Percentiles rank a stretch among this genome's conserved stretches.
phyloP scores from a whole-genome alignment of 1,139 yeast species.

The Candida sanyaensis region DNA sequence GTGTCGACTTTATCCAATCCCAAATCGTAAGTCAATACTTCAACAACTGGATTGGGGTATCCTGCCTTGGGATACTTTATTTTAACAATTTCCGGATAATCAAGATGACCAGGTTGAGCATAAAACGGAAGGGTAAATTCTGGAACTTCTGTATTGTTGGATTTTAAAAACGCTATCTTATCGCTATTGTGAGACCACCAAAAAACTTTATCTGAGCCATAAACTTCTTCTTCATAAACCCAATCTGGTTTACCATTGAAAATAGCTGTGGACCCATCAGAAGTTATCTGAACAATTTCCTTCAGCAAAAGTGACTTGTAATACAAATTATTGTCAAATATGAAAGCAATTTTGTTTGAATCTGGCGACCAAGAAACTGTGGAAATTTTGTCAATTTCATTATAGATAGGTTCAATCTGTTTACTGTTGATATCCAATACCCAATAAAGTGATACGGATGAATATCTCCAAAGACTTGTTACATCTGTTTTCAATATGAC shows the following conservation, averaged over 20 bases:
- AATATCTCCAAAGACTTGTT: slow-evolving; percentile 72
- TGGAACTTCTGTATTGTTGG: slow-evolving; percentile 56
- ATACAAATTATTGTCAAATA: slow-evolving; percentile 63
- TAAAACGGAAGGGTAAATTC: slow-evolving; percentile 54
- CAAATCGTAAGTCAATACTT: slow-evolving; percentile 38
- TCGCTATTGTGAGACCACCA: slow-evolving; percentile 64
- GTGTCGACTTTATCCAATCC: slow-evolving; percentile 14
- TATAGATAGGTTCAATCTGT: slow-evolving; percentile 28
- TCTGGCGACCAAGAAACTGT: slow-evolving; percentile 78
- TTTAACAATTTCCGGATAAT: slow-evolving; percentile 40
- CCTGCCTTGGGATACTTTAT: slow-evolving; percentile 53
- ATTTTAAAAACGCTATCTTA: slow-evolving; percentile 46
- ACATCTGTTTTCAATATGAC: slow-evolving; percentile 59
- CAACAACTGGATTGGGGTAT: slow-evolving; percentile 43
- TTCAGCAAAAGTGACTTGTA: slow-evolving; percentile 23
- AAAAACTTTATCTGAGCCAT: slow-evolving; percentile 47
- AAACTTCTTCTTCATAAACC: slow-evolving; percentile 94
- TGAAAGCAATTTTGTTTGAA: slow-evolving; percentile 67
- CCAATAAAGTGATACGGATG: slow-evolving; percentile 70
- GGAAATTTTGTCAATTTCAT: slow-evolving; percentile 30
- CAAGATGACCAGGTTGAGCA: slow-evolving; percentile 42
- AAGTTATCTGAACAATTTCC: slow-evolving; percentile 50
- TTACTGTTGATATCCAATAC: slow-evolving; percentile 30
- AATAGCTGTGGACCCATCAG: slow-evolving; percentile 65
- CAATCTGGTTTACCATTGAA: slow-evolving; percentile 92